Conservation (phyloP, 345 rosid genomes). For the thale cress (Arabidopsis thaliana) region DNA sequence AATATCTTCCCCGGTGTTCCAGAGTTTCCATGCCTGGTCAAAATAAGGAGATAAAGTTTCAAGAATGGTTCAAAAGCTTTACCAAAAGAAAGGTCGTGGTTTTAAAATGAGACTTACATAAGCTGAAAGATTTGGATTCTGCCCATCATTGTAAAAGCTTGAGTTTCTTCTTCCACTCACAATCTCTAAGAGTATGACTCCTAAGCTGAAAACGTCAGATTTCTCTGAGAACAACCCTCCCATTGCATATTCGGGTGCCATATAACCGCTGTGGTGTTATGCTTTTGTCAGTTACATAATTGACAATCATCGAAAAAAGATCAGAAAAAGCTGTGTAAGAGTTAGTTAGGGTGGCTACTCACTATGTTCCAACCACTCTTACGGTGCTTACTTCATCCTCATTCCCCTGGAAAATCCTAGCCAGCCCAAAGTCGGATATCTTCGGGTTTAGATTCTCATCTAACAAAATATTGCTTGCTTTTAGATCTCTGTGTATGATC, state of each 20-base stretch:
- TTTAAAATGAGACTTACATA: slow-evolving; percentile 36
- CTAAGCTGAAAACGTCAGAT: slow-evolving; percentile 56
- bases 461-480: slow-evolving; percentile 50
- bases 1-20: slow-evolving; percentile 24
- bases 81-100: background rate
- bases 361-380: slow-evolving; percentile 31
- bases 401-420: slow-evolving; percentile 18
- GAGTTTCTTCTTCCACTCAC: slow-evolving; percentile 48
- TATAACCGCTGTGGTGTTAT: slow-evolving; percentile 48
- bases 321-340: background rate
- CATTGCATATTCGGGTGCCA: slow-evolving; percentile 54
- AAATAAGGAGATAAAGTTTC: background rate
- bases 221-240: slow-evolving; percentile 54
- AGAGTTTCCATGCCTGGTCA: slow-evolving; percentile 43
- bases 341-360: background rate
- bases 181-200: slow-evolving; percentile 52
- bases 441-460: slow-evolving; percentile 51
- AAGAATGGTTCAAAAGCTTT: slow-evolving; percentile 1
- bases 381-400: slow-evolving; percentile 26
- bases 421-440: slow-evolving; percentile 47
- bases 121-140: slow-evolving; percentile 39
- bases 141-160: slow-evolving; percentile 33
- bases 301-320: background rate
- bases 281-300: slow-evolving; percentile 14
- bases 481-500: slow-evolving; percentile 54